Conservation (phyloP, 2,329 filamentous ascomycete species). For the Monosporascus sp. region DNA sequence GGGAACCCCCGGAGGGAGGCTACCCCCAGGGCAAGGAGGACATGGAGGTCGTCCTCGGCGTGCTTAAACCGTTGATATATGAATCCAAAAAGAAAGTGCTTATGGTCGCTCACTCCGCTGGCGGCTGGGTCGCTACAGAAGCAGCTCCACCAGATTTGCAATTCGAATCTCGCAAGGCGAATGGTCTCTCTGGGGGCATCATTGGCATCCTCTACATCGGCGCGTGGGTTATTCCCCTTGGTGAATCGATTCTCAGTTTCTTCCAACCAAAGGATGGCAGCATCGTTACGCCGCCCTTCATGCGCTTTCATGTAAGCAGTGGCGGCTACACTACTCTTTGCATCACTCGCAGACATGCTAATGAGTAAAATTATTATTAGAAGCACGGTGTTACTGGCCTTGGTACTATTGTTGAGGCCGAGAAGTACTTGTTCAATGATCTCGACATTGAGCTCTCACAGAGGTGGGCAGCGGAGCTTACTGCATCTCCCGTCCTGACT, state of each 20-base stretch:
- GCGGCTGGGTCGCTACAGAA: constrained; percentile 28
- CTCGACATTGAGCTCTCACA: constrained; percentile 15
- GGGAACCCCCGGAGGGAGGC: constrained; percentile 19
- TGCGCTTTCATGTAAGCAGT: constrained; percentile 21
- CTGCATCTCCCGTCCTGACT: constrained; percentile 20
- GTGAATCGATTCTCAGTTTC: constrained; percentile 24
- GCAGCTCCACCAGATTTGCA: constrained; percentile 23
- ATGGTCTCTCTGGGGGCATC: constrained; percentile 16
- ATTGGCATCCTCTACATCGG: constrained; percentile 25
- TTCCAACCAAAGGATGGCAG: constrained; percentile 23
- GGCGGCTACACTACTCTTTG: background rate
- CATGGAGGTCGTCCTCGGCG: constrained; percentile 1
- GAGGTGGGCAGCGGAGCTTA: constrained; percentile 19
- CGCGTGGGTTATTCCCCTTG: constrained; percentile 24
- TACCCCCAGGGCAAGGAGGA: constrained; percentile 22
- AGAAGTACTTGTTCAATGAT: constrained; percentile 24
- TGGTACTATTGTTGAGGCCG: constrained; percentile 16
- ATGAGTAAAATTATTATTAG: background rate
- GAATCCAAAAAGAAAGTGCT: constrained; percentile 23
- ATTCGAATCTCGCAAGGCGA: constrained; percentile 8
- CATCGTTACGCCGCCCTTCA: constrained; percentile 16
- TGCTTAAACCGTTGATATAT: constrained; percentile 5
- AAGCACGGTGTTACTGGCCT: constrained; percentile 14
- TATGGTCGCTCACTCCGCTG: constrained; percentile 26
- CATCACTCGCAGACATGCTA: background rate